Conservation (phyloP, 192 early-diverging fungal species). For the Backusella luteola region DNA sequence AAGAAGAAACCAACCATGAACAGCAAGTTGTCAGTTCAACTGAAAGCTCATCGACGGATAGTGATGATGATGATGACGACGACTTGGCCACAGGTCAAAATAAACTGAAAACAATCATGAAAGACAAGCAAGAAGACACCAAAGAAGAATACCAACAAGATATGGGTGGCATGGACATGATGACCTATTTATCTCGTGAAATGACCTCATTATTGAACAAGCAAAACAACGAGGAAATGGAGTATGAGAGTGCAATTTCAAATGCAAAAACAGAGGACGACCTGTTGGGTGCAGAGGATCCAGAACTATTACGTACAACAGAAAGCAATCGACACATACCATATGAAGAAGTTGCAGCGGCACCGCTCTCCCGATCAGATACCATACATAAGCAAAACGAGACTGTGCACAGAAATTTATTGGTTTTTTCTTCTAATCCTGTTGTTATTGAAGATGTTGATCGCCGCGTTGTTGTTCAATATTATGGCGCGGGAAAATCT, state of each 20-base stretch:
- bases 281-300: background rate
- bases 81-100: background rate
- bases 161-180: background rate
- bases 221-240: background rate
- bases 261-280: background rate
- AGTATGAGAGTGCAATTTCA: background rate
- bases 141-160: background rate
- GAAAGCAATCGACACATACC: slow-evolving; percentile 30
- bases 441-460: slow-evolving; percentile 7
- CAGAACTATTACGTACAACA: slow-evolving; percentile 20
- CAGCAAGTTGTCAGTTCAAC: background rate
- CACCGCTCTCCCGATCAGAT: background rate
- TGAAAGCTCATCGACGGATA: background rate
- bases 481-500: slow-evolving; percentile 23
- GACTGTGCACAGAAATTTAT: background rate
- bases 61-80: background rate
- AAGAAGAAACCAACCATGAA: background rate
- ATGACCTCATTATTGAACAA: slow-evolving; percentile 4
- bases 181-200: slow-evolving; percentile 16
- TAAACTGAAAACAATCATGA: background rate
- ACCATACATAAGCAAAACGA: background rate
- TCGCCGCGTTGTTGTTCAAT: slow-evolving; percentile 3
- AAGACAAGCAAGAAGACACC: background rate
- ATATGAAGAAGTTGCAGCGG: slow-evolving; percentile 1
- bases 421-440: slow-evolving; percentile 23